These are phyloP conservation scores for Ananas comosus DNA, from an alignment of 176 grass and related monocot species.

Conservation along the genomic window DNA sequence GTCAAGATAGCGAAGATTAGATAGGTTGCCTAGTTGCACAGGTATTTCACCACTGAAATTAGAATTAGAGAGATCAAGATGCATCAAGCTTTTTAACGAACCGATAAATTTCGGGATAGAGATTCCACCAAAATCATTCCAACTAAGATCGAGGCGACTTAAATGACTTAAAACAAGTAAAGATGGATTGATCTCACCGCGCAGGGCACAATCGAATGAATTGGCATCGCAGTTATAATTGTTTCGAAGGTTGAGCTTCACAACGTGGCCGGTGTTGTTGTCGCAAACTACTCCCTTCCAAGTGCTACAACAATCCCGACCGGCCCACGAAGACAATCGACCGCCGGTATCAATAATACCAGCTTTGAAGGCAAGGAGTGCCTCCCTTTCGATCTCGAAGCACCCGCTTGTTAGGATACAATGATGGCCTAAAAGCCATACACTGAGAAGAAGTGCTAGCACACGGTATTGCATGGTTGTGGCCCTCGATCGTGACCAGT, in stretches of 20 bases:
- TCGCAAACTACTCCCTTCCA: conserved; percentile 6
- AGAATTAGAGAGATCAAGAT: neutral
- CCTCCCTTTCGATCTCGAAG: neutral
- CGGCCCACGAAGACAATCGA: neutral
- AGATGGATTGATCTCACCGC: conserved; percentile 14
- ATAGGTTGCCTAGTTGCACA: neutral
- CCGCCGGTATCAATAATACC: neutral
- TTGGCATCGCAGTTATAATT: neutral
- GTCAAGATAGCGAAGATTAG: neutral
- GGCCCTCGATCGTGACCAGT: too few species aligned
- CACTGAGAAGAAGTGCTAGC: neutral
- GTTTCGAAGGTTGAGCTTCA: neutral
- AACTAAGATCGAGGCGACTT: neutral
- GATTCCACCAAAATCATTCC: conserved; percentile 10
- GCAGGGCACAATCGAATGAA: neutral
- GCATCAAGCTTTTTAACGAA: neutral
- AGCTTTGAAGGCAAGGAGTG: neutral
- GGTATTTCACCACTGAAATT: neutral
- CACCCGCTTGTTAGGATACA: neutral
- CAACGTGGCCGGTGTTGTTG: neutral
- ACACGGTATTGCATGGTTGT: neutral
- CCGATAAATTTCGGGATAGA: neutral
- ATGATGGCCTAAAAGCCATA: neutral
- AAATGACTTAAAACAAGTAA: conserved; percentile 12
- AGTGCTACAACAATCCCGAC: neutral